Evolutionary conservation across 2,329 filamentous ascomycete genomes (phyloP).

Genomic region (Diaporthe eres): DNA sequence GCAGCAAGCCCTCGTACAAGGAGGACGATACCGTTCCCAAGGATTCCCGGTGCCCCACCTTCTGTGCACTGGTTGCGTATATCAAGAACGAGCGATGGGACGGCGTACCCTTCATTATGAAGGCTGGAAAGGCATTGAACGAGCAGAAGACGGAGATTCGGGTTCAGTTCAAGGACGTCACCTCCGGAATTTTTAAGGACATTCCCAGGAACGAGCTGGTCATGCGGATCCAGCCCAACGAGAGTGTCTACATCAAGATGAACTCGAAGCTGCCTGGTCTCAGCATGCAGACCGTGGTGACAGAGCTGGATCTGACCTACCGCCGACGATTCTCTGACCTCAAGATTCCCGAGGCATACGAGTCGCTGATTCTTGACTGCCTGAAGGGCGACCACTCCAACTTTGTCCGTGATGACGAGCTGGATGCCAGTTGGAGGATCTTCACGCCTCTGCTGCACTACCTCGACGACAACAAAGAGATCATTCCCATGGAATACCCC

Average conservation of each 20-base stretch:
- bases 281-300: conserved; percentile 99
- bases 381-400: conserved; percentile 99
- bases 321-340: conserved; percentile 98
- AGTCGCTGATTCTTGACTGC: conserved; percentile 96
- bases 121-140: conserved; percentile 98
- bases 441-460: conserved; percentile 98
- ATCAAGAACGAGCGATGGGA: conserved; percentile 99
- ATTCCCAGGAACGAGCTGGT: conserved; percentile 99
- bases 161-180: conserved; percentile 99
- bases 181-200: conserved; percentile 99
- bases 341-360: conserved; percentile 99
- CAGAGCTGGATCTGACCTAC: conserved; percentile 98
- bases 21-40: conserved; percentile 98
- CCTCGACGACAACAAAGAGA: conserved; percentile 99
- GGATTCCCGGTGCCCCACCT: conserved; percentile 97
- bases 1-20: conserved; percentile 97
- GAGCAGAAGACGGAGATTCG: conserved; percentile 99
- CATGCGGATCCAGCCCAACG: conserved; percentile 99
- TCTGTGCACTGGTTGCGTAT: conserved; percentile 96
- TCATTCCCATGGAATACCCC: conserved; percentile 99
- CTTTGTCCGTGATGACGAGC: conserved; percentile 96
- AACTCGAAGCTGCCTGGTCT: conserved; percentile 99
- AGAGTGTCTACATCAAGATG: conserved; percentile 99
- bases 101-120: conserved; percentile 98
- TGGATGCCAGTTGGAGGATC: conserved; percentile 98